Evolutionary conservation across 2,329 filamentous ascomycete genomes (phyloP), one percentile per base, ranked within the genome.

Genomic region (Talaromyces sp.): DNA sequence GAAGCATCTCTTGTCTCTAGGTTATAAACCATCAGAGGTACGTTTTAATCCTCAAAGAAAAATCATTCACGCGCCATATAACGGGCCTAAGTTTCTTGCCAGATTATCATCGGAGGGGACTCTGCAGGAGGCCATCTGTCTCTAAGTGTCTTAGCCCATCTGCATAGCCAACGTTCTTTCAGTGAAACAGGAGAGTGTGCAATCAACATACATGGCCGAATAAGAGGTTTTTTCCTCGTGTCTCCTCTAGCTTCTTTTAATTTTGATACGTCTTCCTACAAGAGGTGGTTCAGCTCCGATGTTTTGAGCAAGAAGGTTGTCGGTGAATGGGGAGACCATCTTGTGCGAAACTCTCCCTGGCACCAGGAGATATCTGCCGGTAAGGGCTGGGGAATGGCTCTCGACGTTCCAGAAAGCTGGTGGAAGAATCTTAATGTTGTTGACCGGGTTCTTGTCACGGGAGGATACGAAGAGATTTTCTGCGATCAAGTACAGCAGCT

Each of bases 41-140:
- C 29, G 60, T 35, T 27, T 31, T 32, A 5, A n/a, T 21, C 17
- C 14, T 54, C 27, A 54, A 54, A 29, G 17, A 24, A 55, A 17
- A 24, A 35, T 6, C 41, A 46, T 27, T 38, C 17, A 41, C 27
- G 27, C 4, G n/a, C n/a, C 32, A 19, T 56, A 6, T 46, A 17
- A 35, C 32, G 32, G 32, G 7, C 32, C 43, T n/a, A 13, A 24
- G 11, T 51, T 51, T 52, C 17, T 24, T 31, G 29, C 11, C 46
- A 69, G 65, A 68, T 69, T 41, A 29, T 68, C 11, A 58, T 69
- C 29, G 67, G 65, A 14, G 67, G 67, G 0, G 67, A 68, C 58
- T 69, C 67, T 29, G 67, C 66, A 55, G 67, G 67, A 2, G 67
- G 64, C 10, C 66, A 68, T 57, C 57, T 69, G 2, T 64, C 65